These are phyloP conservation scores for Hypoxylon sp. DNA, from an alignment of 2,329 filamentous ascomycete genomes.

Conservation along the genomic window DNA sequence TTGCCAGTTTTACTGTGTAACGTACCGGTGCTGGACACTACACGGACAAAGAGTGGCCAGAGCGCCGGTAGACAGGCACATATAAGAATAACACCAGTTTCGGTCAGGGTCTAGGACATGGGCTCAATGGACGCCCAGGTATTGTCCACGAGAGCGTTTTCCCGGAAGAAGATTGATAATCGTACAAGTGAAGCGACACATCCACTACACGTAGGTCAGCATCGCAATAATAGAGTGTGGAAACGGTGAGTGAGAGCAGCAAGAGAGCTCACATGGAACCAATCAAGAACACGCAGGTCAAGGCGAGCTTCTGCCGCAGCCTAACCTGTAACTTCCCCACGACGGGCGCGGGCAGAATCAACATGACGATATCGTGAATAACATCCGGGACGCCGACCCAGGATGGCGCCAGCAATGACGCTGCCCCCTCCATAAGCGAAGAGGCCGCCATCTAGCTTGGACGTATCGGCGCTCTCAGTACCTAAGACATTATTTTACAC, in stretches of 20 bases:
- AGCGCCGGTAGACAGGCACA: slow-evolving; percentile 33
- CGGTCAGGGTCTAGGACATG: slow-evolving; percentile 36
- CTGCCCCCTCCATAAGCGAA: slow-evolving; percentile 30
- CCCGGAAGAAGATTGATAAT: slow-evolving; percentile 29
- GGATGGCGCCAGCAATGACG: slow-evolving; percentile 30
- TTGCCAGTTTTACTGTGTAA: not conserved
- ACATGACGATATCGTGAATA: slow-evolving; percentile 39
- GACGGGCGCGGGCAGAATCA: slow-evolving; percentile 33
- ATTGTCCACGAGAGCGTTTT: slow-evolving; percentile 32
- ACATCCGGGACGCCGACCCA: slow-evolving; percentile 34
- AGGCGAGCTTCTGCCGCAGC: slow-evolving; percentile 33
- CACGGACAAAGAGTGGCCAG: not conserved
- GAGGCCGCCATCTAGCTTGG: not conserved
- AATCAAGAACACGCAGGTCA: slow-evolving; percentile 38
- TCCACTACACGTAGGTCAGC: slow-evolving; percentile 21
- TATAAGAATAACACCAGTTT: slow-evolving; percentile 36
- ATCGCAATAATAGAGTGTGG: not conserved
- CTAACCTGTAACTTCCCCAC: slow-evolving; percentile 37
- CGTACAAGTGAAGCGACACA: slow-evolving; percentile 40
- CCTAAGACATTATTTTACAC: not conserved
- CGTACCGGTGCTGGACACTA: not conserved
- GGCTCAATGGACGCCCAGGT: slow-evolving; percentile 38
- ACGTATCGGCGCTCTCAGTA: not conserved
- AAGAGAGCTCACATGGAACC: slow-evolving; percentile 34
- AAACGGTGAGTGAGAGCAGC: not conserved